Evolutionary conservation across 257 asterid species (phyloP), one percentile per base, ranked within the genome.

Genomic region (Plantago ovata): DNA sequence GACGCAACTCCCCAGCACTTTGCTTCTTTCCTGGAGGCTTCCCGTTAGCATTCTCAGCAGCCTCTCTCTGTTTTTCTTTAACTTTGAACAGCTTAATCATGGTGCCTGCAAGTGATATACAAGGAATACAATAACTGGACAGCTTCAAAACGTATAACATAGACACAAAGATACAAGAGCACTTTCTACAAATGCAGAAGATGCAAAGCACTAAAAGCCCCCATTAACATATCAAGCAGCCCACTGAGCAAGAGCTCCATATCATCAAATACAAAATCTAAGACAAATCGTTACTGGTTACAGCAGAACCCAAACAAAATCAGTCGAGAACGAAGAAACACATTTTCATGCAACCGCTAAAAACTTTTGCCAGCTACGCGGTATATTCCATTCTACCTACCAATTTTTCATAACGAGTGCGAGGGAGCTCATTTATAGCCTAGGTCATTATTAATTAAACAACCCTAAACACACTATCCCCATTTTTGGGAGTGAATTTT

Each of bases 1-100:
- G 92, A 66, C 97, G 97, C 32, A 89, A 69, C 72, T 89, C 97
- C 62, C 95, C 97, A 69, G 97, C 94, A 77, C 94, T 89, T 72
- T 86, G 95, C 77, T 84, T 89, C 87, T 86, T 86, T 42, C 60
- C 95, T 16, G 94, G 82, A 68, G 94, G 90, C 67, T 69, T 82
- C 50, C 98, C 96, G 40, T 91, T 78, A 66, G 90, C 84, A 71
- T 81, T 91, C 77, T 85, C 98, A 67, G 94, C 95, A 65, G 81
- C 87, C 65, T 84, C 98, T 77, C 84, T 91, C 71, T 88, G 96
- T 69, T 85, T 91, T 68, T 87, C 96, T 71, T 91, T 91, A 44
- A 87, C 98, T 65, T 91, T 91, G 77, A 87, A 83, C 74, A 91
- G 73, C 88, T 81, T 91, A 69, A 87, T 87, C 98, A 91, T 91